Evolutionary conservation across 768 basidiomycete genomes (phyloP).

Genomic region (Collybia nuda): DNA sequence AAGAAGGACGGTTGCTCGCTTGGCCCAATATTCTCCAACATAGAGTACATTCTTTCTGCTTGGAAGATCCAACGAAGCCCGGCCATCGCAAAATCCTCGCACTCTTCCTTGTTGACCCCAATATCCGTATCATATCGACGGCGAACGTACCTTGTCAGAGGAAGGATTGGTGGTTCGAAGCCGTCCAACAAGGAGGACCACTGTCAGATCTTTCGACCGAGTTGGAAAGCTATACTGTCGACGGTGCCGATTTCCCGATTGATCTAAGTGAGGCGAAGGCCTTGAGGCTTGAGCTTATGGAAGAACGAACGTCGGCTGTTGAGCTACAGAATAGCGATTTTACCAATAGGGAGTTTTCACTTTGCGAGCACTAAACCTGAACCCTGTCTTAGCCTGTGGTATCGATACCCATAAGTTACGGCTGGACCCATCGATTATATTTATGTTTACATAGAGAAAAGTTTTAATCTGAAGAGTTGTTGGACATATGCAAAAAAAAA

Average conservation of each 20-base stretch:
- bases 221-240: conserved; percentile 14
- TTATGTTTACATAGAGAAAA: too few species aligned
- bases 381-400: too few species aligned
- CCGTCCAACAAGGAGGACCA: conserved; percentile 4
- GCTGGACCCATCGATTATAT: too few species aligned
- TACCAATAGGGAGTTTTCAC: too few species aligned
- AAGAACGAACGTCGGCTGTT: too few species aligned
- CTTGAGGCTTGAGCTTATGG: conserved; percentile 22
- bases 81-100: conserved; percentile 15
- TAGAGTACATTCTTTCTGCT: conserved; percentile 8
- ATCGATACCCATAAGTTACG: too few species aligned
- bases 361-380: too few species aligned
- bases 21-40: conserved; percentile 16
- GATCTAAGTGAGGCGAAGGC: conserved; percentile 20
- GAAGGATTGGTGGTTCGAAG: conserved; percentile 20
- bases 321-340: too few species aligned
- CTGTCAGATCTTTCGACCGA: conserved; percentile 19
- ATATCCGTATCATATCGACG: conserved; percentile 20
- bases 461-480: too few species aligned
- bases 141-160: conserved; percentile 26
- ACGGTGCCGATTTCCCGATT: conserved; percentile 19
- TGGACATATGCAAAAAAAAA: too few species aligned
- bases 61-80: conserved; percentile 11
- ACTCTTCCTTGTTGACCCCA: conserved; percentile 17
- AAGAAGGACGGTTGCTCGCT: conserved; percentile 11